Percentiles rank a stretch among this genome's conserved stretches.
Conservation (phyloP, 2,329 filamentous ascomycete species). For the Teratosphaeria zuluensis region DNA sequence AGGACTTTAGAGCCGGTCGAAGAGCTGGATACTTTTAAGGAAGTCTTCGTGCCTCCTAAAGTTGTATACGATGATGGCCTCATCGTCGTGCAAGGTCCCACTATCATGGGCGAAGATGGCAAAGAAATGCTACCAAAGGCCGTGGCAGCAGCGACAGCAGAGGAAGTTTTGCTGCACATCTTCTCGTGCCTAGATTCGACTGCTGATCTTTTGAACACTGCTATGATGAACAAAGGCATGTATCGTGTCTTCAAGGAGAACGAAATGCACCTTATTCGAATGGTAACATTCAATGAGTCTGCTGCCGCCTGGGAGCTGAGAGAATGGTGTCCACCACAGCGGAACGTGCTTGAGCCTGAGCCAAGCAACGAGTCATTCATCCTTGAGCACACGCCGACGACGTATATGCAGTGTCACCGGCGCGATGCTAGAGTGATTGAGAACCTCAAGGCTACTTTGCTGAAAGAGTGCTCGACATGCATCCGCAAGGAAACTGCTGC, state of each 20-base stretch:
- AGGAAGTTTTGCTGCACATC: conserved; percentile 44
- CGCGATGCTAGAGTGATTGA: conserved; percentile 45
- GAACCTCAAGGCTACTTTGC: conserved; percentile 46
- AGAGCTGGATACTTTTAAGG: background rate
- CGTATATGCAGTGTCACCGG: conserved; percentile 44
- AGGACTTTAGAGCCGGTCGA: background rate
- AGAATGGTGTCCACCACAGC: conserved; percentile 46
- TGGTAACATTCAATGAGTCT: conserved; percentile 43
- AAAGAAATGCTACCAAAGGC: background rate
- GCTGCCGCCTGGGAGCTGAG: conserved; percentile 52
- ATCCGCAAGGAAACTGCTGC: conserved; percentile 47
- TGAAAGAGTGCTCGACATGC: conserved; percentile 46
- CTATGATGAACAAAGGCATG: conserved; percentile 46
- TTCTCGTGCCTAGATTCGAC: conserved; percentile 40
- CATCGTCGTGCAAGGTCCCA: conserved; percentile 6
- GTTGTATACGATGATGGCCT: conserved; percentile 10
- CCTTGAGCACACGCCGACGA: conserved; percentile 43
- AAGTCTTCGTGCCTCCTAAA: background rate
- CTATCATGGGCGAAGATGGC: background rate
- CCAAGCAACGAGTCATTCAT: conserved; percentile 24
- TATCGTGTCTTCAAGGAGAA: conserved; percentile 49
- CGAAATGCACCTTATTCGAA: conserved; percentile 45
- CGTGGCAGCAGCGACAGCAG: conserved; percentile 25
- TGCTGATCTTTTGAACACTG: conserved; percentile 46
- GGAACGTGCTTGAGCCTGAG: conserved; percentile 27